A percentile compares a stretch with the other conserved stretches of the same genome.
phyloP scores from a whole-genome alignment of 2,329 filamentous ascomycete species.

The Ascochyta pisi region DNA sequence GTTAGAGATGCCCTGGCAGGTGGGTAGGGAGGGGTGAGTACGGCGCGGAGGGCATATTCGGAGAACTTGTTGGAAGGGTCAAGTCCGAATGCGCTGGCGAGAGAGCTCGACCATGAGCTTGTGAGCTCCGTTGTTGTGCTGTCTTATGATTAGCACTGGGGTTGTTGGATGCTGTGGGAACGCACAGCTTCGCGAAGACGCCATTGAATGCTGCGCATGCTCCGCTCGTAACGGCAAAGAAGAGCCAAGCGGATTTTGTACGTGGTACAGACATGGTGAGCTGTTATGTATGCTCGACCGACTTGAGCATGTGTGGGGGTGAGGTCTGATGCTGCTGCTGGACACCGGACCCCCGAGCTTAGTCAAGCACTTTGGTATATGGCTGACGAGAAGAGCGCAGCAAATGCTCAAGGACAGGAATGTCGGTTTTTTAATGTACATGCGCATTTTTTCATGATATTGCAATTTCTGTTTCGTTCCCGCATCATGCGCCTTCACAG shows the following conservation, averaged over 20 bases:
- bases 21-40: slow-evolving; percentile 26
- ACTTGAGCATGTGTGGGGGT: background rate
- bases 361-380: slow-evolving; percentile 15
- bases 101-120: slow-evolving; percentile 57
- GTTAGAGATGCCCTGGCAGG: background rate
- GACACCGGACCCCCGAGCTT: slow-evolving; percentile 28
- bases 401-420: background rate
- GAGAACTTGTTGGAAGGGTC: slow-evolving; percentile 55
- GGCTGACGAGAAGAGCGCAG: background rate
- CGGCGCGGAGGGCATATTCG: slow-evolving; percentile 59
- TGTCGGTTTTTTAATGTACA: background rate
- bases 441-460: background rate
- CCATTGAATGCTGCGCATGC: slow-evolving; percentile 82
- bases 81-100: slow-evolving; percentile 58
- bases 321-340: slow-evolving; percentile 19
- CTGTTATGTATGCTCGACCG: slow-evolving; percentile 4
- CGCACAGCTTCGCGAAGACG: slow-evolving; percentile 82
- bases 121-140: slow-evolving; percentile 69
- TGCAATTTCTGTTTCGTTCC: background rate
- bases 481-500: background rate
- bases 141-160: slow-evolving; percentile 17
- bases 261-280: slow-evolving; percentile 32
- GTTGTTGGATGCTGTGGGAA: slow-evolving; percentile 24
- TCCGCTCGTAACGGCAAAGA: slow-evolving; percentile 75
- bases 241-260: slow-evolving; percentile 57